These are phyloP conservation scores for Polytrichum commune DNA, from an alignment of 225 moss, liverwort and hornwort species.

Conservation along the genomic window DNA sequence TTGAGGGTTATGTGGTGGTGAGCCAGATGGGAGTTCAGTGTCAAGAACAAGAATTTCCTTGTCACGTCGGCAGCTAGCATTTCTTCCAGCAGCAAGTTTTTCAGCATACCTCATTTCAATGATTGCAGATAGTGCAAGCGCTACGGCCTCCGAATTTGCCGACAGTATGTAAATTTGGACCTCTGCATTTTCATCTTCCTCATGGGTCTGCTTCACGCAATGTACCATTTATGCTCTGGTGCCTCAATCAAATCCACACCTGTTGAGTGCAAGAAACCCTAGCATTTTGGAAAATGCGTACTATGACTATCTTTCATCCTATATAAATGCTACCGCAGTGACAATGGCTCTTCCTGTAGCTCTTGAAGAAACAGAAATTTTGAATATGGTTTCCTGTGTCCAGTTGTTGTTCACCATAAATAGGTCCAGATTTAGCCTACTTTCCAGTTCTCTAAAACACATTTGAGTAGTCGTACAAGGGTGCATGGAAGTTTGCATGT, in stretches of 20 bases:
- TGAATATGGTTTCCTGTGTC: too few species aligned
- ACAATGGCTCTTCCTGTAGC: too few species aligned
- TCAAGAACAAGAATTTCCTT: slow-evolving; percentile 9
- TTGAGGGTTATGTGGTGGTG: slow-evolving; percentile 13
- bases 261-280: neutral
- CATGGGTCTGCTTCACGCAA: neutral
- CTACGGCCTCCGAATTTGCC: slow-evolving; percentile 42
- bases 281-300: neutral
- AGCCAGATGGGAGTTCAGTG: slow-evolving; percentile 14
- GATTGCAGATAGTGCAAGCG: slow-evolving; percentile 20
- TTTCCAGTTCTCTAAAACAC: too few species aligned
- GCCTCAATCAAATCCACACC: neutral
- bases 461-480: too few species aligned
- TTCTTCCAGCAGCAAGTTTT: slow-evolving; percentile 36
- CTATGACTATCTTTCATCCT: neutral
- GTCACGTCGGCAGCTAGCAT: slow-evolving; percentile 41
- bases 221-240: neutral
- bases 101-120: slow-evolving; percentile 31
- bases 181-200: neutral
- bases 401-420: too few species aligned
- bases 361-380: too few species aligned
- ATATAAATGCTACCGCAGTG: too few species aligned
- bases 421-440: too few species aligned
- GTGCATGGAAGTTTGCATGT: neutral
- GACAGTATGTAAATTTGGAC: slow-evolving; percentile 51